Base-by-base conservation (phyloP, 176 grass and related monocot species). In the Guadua angustifolia region DNA sequence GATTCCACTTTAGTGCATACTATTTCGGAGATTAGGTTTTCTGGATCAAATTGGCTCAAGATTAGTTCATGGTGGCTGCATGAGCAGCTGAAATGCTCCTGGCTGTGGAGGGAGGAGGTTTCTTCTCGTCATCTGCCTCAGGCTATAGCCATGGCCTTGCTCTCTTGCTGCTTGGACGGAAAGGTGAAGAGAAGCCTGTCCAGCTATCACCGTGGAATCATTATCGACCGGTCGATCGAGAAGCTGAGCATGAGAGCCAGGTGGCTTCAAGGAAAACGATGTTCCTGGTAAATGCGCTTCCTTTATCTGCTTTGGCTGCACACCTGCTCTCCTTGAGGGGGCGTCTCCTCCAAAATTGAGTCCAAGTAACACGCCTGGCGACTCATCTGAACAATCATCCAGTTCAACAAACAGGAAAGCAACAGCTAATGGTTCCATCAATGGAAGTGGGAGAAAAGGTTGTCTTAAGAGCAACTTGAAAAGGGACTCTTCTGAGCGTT, bases 71-170 rank as follows among this genome's bases (percentile, higher is more conserved):
- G 78, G 79, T 88, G 87, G 59, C 82, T 87, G 88, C 85, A 79
- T 86, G 83, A 97, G 71, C 82, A 88, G 88, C 83, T 87, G 90
- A 94, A 88, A 97, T 97, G 94, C 89, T 97, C 89, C 79, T 97
- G 85, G 88, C 92, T 73, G 94, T 97, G 65, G 94, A 97, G 91
- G 94, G 94, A 83, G 92, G 92, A 71, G 94, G 94, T 1, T 97
- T 97, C 72, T 97, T 97, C 88, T 92, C 92, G 35, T 94, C 94
- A 17, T 97, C 94, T 16, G 94, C 94, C 53, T 97, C 92, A 78
- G 94, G 94, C 45, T 97, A 97, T 71, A 94, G 85, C 51, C 89
- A 89, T 76, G 94, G 94, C 44, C 89, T 94, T 69, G 83, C 94
- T 45, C 90, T 97, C 60, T 80, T 97, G 83, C 73, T 97, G 35